phyloP scores from a whole-genome alignment of 1,284 basidiomycete genomes.

The Ustilago loliicola region DNA sequence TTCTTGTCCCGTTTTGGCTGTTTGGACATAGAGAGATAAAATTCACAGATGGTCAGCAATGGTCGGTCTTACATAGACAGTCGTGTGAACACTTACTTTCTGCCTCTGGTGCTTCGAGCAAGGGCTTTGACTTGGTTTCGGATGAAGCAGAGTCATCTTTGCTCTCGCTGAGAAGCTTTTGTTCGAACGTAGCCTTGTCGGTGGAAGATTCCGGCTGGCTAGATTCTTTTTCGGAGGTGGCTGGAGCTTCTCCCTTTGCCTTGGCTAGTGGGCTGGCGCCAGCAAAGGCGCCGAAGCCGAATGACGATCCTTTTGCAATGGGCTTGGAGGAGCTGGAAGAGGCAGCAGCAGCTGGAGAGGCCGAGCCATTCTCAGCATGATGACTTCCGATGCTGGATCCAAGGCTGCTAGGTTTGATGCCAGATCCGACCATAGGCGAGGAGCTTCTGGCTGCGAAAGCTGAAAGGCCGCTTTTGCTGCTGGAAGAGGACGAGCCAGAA shows the following conservation, averaged over 20 bases:
- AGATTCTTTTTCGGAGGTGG: slow-evolving; percentile 17
- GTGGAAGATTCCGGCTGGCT: slow-evolving; percentile 11
- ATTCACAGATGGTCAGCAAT: not conserved
- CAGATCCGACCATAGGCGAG: slow-evolving; percentile 23
- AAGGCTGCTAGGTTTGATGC: slow-evolving; percentile 50
- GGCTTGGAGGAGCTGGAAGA: slow-evolving; percentile 21
- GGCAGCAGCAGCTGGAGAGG: slow-evolving; percentile 14
- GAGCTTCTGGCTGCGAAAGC: slow-evolving; percentile 36
- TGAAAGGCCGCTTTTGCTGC: slow-evolving; percentile 23
- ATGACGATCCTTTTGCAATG: slow-evolving; percentile 31
- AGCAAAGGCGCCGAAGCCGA: slow-evolving; percentile 63
- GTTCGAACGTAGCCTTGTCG: slow-evolving; percentile 33
- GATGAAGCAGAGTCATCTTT: slow-evolving; percentile 16
- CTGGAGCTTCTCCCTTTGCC: slow-evolving; percentile 26
- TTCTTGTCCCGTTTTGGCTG: slow-evolving; percentile 91
- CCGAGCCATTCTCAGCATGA: slow-evolving; percentile 30
- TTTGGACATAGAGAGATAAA: not conserved
- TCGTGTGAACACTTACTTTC: slow-evolving; percentile 37
- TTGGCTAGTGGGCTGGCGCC: slow-evolving; percentile 50
- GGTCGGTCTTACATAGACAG: too few species aligned
- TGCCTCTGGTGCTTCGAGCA: slow-evolving; percentile 38
- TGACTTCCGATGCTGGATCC: slow-evolving; percentile 44
- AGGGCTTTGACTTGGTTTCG: slow-evolving; percentile 24
- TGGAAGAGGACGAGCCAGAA: slow-evolving; percentile 34
- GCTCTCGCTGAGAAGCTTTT: slow-evolving; percentile 36